Evolutionary conservation across 139 green algal genomes (phyloP).

Genomic region (Coelastrella sp.): DNA sequence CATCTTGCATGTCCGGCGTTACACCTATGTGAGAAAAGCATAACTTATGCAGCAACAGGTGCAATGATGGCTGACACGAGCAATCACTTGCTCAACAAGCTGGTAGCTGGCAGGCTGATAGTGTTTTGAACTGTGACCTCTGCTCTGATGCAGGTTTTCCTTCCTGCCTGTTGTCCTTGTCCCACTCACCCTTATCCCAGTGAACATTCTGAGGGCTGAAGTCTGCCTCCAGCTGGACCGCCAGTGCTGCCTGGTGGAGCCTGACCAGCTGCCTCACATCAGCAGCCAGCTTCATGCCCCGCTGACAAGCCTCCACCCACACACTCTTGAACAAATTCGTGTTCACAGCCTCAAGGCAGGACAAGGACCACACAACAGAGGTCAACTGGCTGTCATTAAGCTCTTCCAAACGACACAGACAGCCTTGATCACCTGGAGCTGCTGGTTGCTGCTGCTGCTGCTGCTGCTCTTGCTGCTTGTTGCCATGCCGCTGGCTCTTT

Average conservation of each 20-base stretch:
- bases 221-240: background rate
- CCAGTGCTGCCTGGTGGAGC: slow-evolving; percentile 43
- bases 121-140: too few relatives aligned
- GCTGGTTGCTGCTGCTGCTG: slow-evolving; percentile 8
- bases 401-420: background rate
- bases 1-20: too few relatives aligned
- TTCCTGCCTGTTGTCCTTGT: background rate
- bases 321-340: slow-evolving; percentile 41
- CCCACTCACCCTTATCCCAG: background rate
- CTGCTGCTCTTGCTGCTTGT: slow-evolving; percentile 17
- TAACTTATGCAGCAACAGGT: background rate
- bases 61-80: too few relatives aligned
- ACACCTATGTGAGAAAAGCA: too few relatives aligned
- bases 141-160: too few relatives aligned
- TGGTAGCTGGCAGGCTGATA: too few relatives aligned
- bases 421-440: background rate
- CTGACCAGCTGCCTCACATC: slow-evolving; percentile 7
- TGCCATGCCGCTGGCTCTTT: background rate
- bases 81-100: too few relatives aligned
- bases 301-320: slow-evolving; percentile 38
- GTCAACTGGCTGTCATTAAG: slow-evolving; percentile 47
- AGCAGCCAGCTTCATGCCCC: background rate
- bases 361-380: slow-evolving; percentile 55
- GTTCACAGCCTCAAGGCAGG: slow-evolving; percentile 51
- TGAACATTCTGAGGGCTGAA: background rate